These are phyloP conservation scores for Zygnema cylindricum DNA, from an alignment of 139 green algal species.

Conservation along the genomic window DNA sequence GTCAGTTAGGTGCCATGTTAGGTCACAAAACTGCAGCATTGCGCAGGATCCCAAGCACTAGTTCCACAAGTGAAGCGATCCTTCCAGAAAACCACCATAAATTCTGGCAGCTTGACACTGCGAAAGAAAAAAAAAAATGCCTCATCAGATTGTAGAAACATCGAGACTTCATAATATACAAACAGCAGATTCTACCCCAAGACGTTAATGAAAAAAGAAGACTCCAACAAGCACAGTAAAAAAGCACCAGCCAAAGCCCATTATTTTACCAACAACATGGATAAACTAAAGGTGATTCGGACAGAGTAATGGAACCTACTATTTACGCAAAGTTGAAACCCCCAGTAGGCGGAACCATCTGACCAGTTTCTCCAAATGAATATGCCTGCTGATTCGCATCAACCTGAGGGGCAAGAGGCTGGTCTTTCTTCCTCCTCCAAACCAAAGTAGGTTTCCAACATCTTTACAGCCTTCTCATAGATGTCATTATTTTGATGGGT, in stretches of 20 bases:
- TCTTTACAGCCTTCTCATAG: conserved; percentile 96
- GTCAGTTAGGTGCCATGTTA: neutral
- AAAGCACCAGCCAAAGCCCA: no score
- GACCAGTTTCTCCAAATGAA: conserved; percentile 59
- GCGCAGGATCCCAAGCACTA: neutral
- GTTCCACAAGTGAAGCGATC: no score
- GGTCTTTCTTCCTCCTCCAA: conserved; percentile 94
- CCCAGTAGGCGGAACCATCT: conserved; percentile 58
- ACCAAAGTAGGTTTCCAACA: conserved; percentile 91
- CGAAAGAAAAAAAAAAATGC: neutral
- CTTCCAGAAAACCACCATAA: neutral
- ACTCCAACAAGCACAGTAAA: no score
- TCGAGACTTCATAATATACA: neutral
- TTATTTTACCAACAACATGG: neutral
- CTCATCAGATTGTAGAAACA: neutral
- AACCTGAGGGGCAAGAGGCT: conserved; percentile 87
- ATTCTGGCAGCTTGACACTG: neutral
- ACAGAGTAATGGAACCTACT: no score
- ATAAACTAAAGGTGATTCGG: no score
- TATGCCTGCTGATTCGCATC: conserved; percentile 63
- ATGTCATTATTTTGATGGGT: conserved; percentile 96
- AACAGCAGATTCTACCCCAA: neutral
- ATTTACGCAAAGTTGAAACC: conserved; percentile 77
- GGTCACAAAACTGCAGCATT: neutral
- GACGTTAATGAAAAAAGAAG: no score